Evolutionary conservation across 192 early-diverging fungal species (phyloP).

Genomic region (Coemansia sp.): DNA sequence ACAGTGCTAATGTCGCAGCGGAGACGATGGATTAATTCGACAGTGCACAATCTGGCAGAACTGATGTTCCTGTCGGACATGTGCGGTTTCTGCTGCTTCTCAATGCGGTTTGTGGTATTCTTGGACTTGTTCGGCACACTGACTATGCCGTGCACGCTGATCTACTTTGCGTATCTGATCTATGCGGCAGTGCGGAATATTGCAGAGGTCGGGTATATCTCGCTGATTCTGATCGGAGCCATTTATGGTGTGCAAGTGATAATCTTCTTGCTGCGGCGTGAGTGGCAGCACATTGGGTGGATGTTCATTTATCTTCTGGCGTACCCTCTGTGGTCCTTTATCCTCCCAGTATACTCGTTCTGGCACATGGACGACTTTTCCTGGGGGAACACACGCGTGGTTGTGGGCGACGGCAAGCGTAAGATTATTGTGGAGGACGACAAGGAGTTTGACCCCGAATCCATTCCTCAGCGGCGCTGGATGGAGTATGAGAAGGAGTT

Average conservation of each 20-base stretch:
- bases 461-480: constrained; percentile 87
- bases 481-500: constrained; percentile 83
- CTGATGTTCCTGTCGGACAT: constrained; percentile 80
- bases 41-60: constrained; percentile 94
- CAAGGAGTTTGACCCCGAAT: constrained; percentile 82
- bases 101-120: constrained; percentile 97
- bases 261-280: constrained; percentile 75
- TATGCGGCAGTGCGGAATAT: constrained; percentile 63
- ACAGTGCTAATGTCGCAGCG: constrained; percentile 87
- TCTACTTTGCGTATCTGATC: constrained; percentile 81
- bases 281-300: constrained; percentile 80
- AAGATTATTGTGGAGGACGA: constrained; percentile 68
- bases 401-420: constrained; percentile 67
- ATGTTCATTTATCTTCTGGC: constrained; percentile 85
- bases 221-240: constrained; percentile 75
- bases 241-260: constrained; percentile 90
- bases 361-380: constrained; percentile 99
- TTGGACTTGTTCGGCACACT: constrained; percentile 87
- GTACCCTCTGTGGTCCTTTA: constrained; percentile 86
- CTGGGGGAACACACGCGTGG: constrained; percentile 94
- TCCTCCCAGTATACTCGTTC: constrained; percentile 95
- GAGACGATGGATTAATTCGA: constrained; percentile 99
- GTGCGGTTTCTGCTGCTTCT: constrained; percentile 97
- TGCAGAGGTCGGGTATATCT: constrained; percentile 73
- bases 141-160: constrained; percentile 77